These are phyloP conservation scores for Vitis cinerea DNA, from an alignment of 164 flowering plant genomes.

Conservation along the genomic window DNA sequence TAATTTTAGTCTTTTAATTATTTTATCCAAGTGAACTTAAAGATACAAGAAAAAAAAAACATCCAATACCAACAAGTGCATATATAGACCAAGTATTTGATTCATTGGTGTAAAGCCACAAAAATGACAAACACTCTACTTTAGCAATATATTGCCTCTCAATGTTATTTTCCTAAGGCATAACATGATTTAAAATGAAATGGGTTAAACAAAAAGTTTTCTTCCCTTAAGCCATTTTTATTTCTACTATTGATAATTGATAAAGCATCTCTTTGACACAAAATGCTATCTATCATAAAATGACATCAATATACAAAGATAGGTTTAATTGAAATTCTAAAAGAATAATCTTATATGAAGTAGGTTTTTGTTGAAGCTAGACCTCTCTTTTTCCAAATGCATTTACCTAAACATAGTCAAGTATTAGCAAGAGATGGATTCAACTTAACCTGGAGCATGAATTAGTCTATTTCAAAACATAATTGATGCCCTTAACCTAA, in stretches of 20 bases:
- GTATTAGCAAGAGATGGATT: constrained; percentile 93
- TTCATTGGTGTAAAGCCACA: no score
- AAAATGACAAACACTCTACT: no score
- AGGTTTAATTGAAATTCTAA: not conserved
- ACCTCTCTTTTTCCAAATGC: constrained; percentile 96
- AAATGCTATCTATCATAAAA: constrained; percentile 5
- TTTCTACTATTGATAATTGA: constrained; percentile 88
- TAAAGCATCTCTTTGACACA: constrained; percentile 63
- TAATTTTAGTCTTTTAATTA: no score
- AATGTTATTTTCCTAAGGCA: no score
- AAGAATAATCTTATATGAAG: constrained; percentile 58
- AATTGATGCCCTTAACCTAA: constrained; percentile 1
- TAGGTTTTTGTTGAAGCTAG: constrained; percentile 71
- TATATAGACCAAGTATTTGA: no score
- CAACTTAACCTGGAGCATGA: constrained; percentile 73
- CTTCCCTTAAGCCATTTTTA: constrained; percentile 86
- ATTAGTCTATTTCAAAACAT: constrained; percentile 14
- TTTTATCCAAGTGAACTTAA: no score
- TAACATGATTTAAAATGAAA: no score
- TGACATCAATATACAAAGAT: not conserved
- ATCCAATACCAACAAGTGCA: no score
- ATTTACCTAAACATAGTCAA: constrained; percentile 87
- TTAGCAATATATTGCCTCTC: no score
- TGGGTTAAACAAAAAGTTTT: constrained; percentile 2
- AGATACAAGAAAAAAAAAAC: no score